phyloP scores from a whole-genome alignment of 2,329 filamentous ascomycete species.

The Zasmidium cellare region DNA sequence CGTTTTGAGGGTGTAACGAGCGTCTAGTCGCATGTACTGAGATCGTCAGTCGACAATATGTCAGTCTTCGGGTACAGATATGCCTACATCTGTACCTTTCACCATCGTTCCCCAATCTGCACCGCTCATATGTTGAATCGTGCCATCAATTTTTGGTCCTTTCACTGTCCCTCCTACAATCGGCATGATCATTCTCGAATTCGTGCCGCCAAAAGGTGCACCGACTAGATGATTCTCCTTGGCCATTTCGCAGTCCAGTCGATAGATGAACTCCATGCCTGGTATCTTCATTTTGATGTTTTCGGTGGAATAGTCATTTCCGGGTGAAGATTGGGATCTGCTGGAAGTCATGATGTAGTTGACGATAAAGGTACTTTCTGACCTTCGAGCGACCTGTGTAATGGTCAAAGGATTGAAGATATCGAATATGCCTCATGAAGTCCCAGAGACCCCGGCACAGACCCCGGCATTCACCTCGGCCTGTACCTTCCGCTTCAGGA shows the following conservation, averaged over 20 bases:
- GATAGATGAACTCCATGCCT: conserved; percentile 25
- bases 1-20: conserved; percentile 22
- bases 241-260: conserved; percentile 24
- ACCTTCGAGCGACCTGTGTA: too few species aligned
- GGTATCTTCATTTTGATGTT: conserved; percentile 15
- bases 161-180: conserved; percentile 22
- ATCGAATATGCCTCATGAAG: too few species aligned
- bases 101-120: conserved; percentile 24
- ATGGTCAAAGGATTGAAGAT: too few species aligned
- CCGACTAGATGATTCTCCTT: conserved; percentile 21
- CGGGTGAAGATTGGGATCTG: conserved; percentile 2
- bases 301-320: conserved; percentile 2
- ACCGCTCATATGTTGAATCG: conserved; percentile 22
- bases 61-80: too few species aligned
- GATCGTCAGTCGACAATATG: too few species aligned
- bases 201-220: conserved; percentile 14
- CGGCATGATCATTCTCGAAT: conserved; percentile 22
- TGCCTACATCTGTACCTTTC: conserved; percentile 15
- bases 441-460: too few species aligned
- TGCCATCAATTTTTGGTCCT: conserved; percentile 22
- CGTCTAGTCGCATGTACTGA: conserved; percentile 24
- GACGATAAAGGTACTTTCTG: too few species aligned
- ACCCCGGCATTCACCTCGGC: too few species aligned
- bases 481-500: too few species aligned
- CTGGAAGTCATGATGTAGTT: conserved; percentile 5